Evolutionary conservation across 1,284 basidiomycete genomes (phyloP).

Genomic region (Irpex sp.): DNA sequence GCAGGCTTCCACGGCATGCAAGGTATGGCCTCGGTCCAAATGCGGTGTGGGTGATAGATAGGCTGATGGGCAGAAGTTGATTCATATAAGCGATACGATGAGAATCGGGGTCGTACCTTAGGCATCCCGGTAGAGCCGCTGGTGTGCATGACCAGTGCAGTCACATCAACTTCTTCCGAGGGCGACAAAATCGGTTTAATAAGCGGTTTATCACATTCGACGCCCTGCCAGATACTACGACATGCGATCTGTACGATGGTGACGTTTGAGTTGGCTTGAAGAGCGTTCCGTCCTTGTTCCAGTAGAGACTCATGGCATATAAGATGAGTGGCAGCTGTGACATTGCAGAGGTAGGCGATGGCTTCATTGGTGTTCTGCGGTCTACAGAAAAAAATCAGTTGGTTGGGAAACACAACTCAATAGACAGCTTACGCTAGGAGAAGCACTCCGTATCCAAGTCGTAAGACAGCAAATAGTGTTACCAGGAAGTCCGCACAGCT

Average conservation of each 20-base stretch:
- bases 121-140: constrained; percentile 14
- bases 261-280: background rate
- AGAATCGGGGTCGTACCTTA: background rate
- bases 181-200: background rate
- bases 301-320: constrained; percentile 7
- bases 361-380: constrained; percentile 12
- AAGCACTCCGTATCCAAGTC: constrained; percentile 11
- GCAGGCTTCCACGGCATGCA: constrained; percentile 12
- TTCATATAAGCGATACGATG: background rate
- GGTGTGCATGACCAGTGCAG: constrained; percentile 12
- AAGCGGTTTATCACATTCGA: background rate
- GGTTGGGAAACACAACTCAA: background rate
- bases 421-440: constrained; percentile 6
- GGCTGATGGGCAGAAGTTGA: background rate
- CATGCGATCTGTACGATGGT: constrained; percentile 1
- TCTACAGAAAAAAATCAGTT: background rate
- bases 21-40: constrained; percentile 12
- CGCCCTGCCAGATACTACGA: background rate
- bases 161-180: constrained; percentile 3
- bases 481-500: constrained; percentile 12
- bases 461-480: constrained; percentile 7
- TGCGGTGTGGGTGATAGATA: constrained; percentile 12
- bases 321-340: constrained; percentile 6
- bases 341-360: constrained; percentile 6
- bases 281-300: constrained; percentile 2